phyloP scores from a whole-genome alignment of 2,329 filamentous ascomycete species.

The Byssoonygena ceratinophila region DNA sequence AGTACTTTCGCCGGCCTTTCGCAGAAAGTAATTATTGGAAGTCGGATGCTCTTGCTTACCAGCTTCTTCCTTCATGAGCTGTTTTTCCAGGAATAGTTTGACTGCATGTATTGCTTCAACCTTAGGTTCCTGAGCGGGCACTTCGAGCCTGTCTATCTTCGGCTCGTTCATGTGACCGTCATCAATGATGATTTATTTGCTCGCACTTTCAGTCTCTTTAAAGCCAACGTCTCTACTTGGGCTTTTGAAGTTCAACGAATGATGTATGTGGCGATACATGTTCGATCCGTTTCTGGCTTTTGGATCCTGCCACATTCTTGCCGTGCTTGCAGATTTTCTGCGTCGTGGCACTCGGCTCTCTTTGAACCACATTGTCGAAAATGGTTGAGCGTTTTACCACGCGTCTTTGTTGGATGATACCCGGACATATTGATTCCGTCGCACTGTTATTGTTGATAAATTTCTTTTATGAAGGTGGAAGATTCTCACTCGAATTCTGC shows the following conservation, averaged over 20 bases:
- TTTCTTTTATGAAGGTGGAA: no score
- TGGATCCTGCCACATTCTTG: not conserved
- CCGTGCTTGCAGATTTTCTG: not conserved
- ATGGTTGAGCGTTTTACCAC: no score
- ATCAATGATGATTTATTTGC: not conserved
- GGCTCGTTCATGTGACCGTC: no score
- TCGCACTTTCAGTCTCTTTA: not conserved
- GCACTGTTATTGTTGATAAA: not conserved
- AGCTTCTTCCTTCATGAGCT: not conserved
- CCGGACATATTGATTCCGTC: not conserved
- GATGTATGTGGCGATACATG: not conserved
- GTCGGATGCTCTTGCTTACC: not conserved
- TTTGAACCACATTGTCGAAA: no score
- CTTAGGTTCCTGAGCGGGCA: not conserved
- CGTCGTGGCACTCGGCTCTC: not conserved
- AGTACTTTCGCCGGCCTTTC: not conserved
- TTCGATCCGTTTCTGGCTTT: not conserved
- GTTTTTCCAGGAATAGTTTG: no score
- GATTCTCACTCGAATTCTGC: no score
- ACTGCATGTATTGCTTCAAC: no score
- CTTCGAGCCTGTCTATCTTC: not conserved
- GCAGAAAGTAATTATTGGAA: not conserved
- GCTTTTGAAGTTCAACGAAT: not conserved
- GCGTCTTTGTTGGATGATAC: no score
- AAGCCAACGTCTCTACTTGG: not conserved